Base-by-base conservation (phyloP, 2,329 filamentous ascomycete species). In the Berkeleyomyces basicola region DNA sequence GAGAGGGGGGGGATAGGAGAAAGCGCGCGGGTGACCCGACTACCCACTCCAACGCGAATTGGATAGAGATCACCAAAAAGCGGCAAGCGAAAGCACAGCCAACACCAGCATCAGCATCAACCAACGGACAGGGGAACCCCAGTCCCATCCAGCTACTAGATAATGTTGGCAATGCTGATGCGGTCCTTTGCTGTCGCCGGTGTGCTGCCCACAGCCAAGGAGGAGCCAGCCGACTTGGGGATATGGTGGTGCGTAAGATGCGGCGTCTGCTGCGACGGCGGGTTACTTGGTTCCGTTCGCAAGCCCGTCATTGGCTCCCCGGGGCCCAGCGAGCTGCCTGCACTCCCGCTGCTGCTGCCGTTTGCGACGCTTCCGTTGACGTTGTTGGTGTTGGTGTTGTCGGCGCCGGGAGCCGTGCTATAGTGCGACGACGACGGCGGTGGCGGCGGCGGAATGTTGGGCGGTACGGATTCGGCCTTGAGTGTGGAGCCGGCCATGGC, bases 101-200 rank as follows among this genome's bases (percentile, higher is more conserved):
- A 55, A 39, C 7, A 39, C 2, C 3, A 2, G 33, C 11, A 37
- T 53, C 9, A 10, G 23, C 49, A 16, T 39, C 7, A 14, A 31
- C 16, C 40, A 61, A 58, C 16, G 33, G 14, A 57, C 40, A 55
- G 43, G 37, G 4, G n/a, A 3, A 46, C n/a, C 9, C 43, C 6
- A 23, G 40, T 37, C 59, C 16, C 7, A 36, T 7, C n/a, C 11
- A 43, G 14, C 7, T 43, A 33, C 69, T 66, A 77, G 39, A 77
- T 77, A n/a, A 77, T 77, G 58, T 77, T 76, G 9, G 74, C 74
- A 66, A 76, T 76, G 66, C 74, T 76, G 60, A 76, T 65, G n/a
- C 72, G 70, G 60, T 73, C 71, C 40, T 71, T 69, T 39, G 68
- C 67, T 46, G 68, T 67, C 51, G 65, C 44, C 6, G 60, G 36